A percentile compares a stretch with the other conserved stretches of the same genome.
phyloP scores from a whole-genome alignment of 1,139 yeast genomes.

The Yamadazyma diddensiae region DNA sequence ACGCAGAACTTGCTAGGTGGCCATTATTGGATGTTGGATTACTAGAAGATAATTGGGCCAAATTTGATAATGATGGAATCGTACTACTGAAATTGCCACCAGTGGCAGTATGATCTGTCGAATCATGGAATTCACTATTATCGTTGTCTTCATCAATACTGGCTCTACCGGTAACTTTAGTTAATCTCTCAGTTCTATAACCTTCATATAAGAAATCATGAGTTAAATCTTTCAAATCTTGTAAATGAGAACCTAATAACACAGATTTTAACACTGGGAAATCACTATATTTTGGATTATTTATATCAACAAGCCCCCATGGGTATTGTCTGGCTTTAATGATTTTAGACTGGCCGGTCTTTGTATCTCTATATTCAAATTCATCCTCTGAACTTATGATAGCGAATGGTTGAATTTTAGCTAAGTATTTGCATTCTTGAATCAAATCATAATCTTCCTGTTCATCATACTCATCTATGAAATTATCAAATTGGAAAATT shows the following conservation, averaged over 20 bases:
- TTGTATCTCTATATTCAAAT: conserved; percentile 48
- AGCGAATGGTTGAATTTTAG: conserved; percentile 82
- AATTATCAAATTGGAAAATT: conserved; percentile 67
- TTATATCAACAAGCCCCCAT: conserved; percentile 87
- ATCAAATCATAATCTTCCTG: conserved; percentile 71
- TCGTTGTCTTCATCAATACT: conserved; percentile 27
- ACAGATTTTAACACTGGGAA: conserved; percentile 82
- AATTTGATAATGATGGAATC: conserved; percentile 62
- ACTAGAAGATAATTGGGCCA: conserved; percentile 52
- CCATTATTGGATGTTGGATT: conserved; percentile 7
- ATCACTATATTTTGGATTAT: conserved; percentile 80
- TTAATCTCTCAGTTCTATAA: conserved; percentile 85
- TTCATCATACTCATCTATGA: conserved; percentile 45
- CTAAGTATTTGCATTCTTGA: conserved; percentile 75
- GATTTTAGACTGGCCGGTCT: conserved; percentile 49
- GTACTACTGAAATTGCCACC: conserved; percentile 18
- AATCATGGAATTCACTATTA: conserved; percentile 29
- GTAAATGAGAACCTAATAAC: conserved; percentile 85
- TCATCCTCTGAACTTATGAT: conserved; percentile 69
- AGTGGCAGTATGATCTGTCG: conserved; percentile 16
- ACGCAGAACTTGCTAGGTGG: conserved; percentile 9
- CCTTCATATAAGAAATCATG: conserved; percentile 90
- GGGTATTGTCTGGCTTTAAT: conserved; percentile 87
- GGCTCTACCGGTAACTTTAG: conserved; percentile 39
- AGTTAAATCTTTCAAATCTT: conserved; percentile 89